phyloP scores from a whole-genome alignment of 2,329 filamentous ascomycete genomes.

The Colletotrichum sp. region DNA sequence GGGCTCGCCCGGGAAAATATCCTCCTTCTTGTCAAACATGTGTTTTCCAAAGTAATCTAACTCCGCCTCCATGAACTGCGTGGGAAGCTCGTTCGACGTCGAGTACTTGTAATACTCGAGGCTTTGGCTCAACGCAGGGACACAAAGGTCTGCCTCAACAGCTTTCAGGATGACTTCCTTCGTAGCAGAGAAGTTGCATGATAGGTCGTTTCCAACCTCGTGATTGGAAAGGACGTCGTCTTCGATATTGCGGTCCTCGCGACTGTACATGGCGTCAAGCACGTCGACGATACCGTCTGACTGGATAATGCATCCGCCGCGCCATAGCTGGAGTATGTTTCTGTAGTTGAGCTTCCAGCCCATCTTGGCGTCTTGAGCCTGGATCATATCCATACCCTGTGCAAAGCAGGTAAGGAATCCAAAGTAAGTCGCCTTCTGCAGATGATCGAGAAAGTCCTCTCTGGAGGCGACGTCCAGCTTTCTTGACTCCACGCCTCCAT shows the following conservation, averaged over 20 bases:
- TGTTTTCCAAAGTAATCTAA: conserved; percentile 75
- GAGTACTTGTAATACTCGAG: conserved; percentile 73
- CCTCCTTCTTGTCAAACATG: conserved; percentile 65
- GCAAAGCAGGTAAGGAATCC: conserved; percentile 67
- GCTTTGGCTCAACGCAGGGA: conserved; percentile 65
- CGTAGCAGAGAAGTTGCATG: conserved; percentile 51
- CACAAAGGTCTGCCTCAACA: conserved; percentile 61
- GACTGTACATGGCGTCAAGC: conserved; percentile 50
- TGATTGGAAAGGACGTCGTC: conserved; percentile 41
- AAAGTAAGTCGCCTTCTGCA: conserved; percentile 66
- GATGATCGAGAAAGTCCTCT: conserved; percentile 57
- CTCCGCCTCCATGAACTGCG: conserved; percentile 73
- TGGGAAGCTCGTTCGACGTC: conserved; percentile 64
- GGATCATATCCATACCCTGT: conserved; percentile 70
- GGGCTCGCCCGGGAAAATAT: conserved; percentile 36
- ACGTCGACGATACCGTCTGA: conserved; percentile 68
- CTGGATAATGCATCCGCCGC: conserved; percentile 74
- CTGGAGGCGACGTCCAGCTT: conserved; percentile 41
- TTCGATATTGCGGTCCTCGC: conserved; percentile 40
- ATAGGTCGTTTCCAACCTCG: conserved; percentile 58
- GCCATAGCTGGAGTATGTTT: conserved; percentile 66
- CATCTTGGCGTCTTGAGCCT: conserved; percentile 60
- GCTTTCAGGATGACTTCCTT: conserved; percentile 62
- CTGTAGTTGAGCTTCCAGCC: conserved; percentile 62
- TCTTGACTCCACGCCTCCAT: conserved; percentile 48